These are phyloP conservation scores for Epichloe elymi DNA, from an alignment of 2,329 filamentous ascomycete genomes.

Conservation along the genomic window DNA sequence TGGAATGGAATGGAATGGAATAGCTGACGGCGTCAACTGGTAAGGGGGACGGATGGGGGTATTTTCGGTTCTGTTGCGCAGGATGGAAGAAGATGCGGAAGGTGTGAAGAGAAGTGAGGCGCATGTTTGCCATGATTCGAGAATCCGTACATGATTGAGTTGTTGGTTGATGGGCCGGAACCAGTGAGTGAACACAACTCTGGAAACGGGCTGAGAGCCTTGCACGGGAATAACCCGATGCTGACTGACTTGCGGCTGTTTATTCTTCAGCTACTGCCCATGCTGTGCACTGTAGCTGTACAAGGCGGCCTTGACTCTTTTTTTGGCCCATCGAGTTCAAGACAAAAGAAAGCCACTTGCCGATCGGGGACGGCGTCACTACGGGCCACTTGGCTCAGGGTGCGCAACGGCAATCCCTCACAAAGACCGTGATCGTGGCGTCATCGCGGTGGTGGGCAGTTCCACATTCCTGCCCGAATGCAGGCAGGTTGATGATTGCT, in stretches of 20 bases:
- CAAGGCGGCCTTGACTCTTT: too few relatives aligned
- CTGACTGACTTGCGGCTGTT: background rate
- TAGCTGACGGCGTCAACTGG: background rate
- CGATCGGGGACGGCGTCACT: background rate
- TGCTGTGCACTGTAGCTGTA: too few relatives aligned
- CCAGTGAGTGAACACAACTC: too few relatives aligned
- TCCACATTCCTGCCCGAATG: background rate
- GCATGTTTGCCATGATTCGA: too few relatives aligned
- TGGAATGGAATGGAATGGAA: background rate
- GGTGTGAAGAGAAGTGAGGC: too few relatives aligned
- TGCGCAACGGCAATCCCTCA: background rate
- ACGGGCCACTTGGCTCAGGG: background rate
- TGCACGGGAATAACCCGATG: background rate
- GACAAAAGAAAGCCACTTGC: background rate
- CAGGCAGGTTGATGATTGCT: background rate
- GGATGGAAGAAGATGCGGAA: too few relatives aligned
- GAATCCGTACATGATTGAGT: too few relatives aligned
- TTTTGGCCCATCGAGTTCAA: background rate
- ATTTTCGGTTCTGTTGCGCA: too few relatives aligned
- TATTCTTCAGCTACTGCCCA: background rate
- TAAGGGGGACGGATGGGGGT: background rate
- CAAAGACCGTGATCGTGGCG: background rate
- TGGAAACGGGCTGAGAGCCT: background rate
- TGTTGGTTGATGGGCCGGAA: too few relatives aligned
- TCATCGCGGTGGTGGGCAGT: background rate